A percentile compares a stretch with the other conserved stretches of the same genome.
Conservation (phyloP, 2,329 filamentous ascomycete species). For the Albifimbria verrucaria region DNA sequence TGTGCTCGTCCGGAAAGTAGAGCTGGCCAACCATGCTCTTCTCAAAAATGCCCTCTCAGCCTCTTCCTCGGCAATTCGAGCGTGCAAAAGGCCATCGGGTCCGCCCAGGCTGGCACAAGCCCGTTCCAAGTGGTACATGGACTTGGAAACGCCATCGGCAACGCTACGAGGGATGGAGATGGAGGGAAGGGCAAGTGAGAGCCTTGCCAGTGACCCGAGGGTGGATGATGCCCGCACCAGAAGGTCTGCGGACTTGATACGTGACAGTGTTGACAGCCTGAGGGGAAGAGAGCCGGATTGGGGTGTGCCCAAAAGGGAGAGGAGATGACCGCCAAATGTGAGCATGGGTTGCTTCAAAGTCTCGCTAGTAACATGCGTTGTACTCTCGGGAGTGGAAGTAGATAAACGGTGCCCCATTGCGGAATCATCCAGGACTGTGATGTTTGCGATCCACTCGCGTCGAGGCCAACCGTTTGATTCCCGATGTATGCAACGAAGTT, state of each 20-base stretch:
- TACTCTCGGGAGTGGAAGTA: slow-evolving; percentile 47
- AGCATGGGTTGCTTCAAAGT: slow-evolving; percentile 77
- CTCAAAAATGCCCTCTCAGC: slow-evolving; percentile 96
- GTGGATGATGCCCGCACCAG: slow-evolving; percentile 89
- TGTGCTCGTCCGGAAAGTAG: slow-evolving; percentile 98
- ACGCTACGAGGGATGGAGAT: slow-evolving; percentile 90
- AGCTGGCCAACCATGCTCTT: slow-evolving; percentile 99
- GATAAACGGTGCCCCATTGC: slow-evolving; percentile 80
- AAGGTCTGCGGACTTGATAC: slow-evolving; percentile 82
- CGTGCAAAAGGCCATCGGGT: slow-evolving; percentile 70
- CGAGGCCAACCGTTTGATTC: slow-evolving; percentile 63
- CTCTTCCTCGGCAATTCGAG: slow-evolving; percentile 79
- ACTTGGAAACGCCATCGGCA: slow-evolving; percentile 77
- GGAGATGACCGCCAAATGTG: slow-evolving; percentile 85
- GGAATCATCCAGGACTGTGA: slow-evolving; percentile 83
- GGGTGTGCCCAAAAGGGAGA: slow-evolving; percentile 83
- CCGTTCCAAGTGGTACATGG: slow-evolving; percentile 71
- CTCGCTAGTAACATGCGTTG: slow-evolving; percentile 55
- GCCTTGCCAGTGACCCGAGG: slow-evolving; percentile 83
- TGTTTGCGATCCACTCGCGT: slow-evolving; percentile 37
- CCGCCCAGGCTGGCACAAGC: slow-evolving; percentile 71
- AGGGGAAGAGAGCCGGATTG: slow-evolving; percentile 80
- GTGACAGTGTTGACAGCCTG: slow-evolving; percentile 76
- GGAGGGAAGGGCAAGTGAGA: slow-evolving; percentile 78
- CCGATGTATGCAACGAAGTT: slow-evolving; percentile 95